Base-by-base conservation (phyloP, 495 filamentous ascomycete species). In the Hyaloscypha bicolor region DNA sequence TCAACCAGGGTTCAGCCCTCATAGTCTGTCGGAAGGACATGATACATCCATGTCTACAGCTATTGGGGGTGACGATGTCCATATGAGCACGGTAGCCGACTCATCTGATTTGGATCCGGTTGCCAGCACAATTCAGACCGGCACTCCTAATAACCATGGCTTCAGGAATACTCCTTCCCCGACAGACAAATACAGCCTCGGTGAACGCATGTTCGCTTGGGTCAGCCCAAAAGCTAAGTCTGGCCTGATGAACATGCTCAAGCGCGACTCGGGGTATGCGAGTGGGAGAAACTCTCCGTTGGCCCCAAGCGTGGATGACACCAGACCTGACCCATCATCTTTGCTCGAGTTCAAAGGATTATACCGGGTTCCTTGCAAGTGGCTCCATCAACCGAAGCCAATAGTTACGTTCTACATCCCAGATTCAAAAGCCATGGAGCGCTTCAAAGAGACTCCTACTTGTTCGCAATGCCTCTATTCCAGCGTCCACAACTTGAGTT, bases 401-500 rank as follows among this genome's bases (percentile, higher is more conserved):
- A 29, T 29, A 25, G 53, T 12, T 19, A 12, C 29, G 53, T 29
- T 29, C 19, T 56, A 29, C 6, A 11, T 11, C 9, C 53, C 53
- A 0, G 8, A 56, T 16, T 12, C 53, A 5, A 48, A 14, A 48
- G 16, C 4, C 9, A 56, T 56, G 53, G 29, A 56, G 21, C 53
- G 53, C 21, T 56, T 9, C 29, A 56, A 56, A 56, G 53, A 56
- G 9, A 56, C 9, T 6, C 53, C n/a, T 6, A 56, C 53, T 25
- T 56, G 53, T n/a, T 11, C 53, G 2, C 29, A 29, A 8, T 56
- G 53, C 53, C 53, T 29, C 9, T 56, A 56, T n/a, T 31, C 53
- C 5, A 31, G 53, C 22, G 16, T 56, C 29, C 53, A 56, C 53
- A 56, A 56, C 29, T 56, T 56, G 53, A 56, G 53, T 56, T 56